Evolutionary conservation across 129 eudicot species (phyloP), one percentile per base, ranked within the genome.

Genomic region (Artemisia annua): DNA sequence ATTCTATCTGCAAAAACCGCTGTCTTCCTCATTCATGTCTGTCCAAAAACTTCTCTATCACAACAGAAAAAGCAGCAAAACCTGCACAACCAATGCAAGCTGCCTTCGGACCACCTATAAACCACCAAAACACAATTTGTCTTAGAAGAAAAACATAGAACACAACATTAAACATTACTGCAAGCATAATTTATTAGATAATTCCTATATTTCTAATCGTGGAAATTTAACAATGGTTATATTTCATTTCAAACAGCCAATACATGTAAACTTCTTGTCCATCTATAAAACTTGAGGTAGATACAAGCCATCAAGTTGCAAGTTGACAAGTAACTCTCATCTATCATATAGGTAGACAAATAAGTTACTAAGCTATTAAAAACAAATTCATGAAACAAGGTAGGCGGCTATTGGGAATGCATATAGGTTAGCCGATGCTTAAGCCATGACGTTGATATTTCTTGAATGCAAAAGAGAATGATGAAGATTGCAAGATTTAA

Each of bases 11-110:
- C 74, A 62, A 82, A 73, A 78, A 53, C n/a, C 58, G 17, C 35
- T 11, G 39, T 52, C 52, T 39, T 56, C 56, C 70, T 86, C 86
- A 87, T 59, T 69, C 85, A 64, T 92, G 87, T 69, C 96, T 80
- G 52, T 87, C 98, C 73, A 92, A 72, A 69, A 95, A 81, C 80
- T 95, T 91, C 94, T 95, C 99, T 71, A 91, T 88, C 62, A 82
- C 81, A 14, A 82, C 99, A 46, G 99, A 94, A 77, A 94, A 90
- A 67, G 99, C 89, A 81, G 99, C 96, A 76, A 94, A 94, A 32
- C 99, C 99, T 48, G 94, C 97, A 80, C 97, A 95, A 17, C 96
- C 96, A 24, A 67, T 63, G 50, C 99, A 95, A 7, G 97, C 94
- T 13, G 97, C 99, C 83, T 85, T 75, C 20, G 97, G 97, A 55